Percentiles rank a stretch among this genome's conserved stretches.
These are phyloP conservation scores for Tulasnella sp. DNA, from an alignment of 768 basidiomycete genomes.

Conservation along the genomic window DNA sequence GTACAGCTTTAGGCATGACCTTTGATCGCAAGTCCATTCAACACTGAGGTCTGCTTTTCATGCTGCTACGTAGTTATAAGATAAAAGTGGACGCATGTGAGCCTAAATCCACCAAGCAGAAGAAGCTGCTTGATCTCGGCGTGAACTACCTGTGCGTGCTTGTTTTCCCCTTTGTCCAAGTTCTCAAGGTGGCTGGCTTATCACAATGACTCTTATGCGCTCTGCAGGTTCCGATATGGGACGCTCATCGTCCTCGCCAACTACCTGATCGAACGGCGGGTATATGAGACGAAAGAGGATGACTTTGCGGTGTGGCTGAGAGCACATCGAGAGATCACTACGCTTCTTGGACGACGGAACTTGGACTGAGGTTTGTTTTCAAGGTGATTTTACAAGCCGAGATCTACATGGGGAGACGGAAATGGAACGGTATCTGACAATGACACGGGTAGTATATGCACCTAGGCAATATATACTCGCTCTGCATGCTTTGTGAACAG, in stretches of 20 bases:
- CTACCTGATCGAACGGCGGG: conserved; percentile 63
- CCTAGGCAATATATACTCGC: too few relatives aligned
- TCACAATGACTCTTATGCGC: neutral
- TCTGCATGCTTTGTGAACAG: too few relatives aligned
- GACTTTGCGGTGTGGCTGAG: conserved; percentile 76
- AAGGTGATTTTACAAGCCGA: too few relatives aligned
- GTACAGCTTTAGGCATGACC: conserved; percentile 23
- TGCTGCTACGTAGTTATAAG: conserved; percentile 54
- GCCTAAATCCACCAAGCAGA: conserved; percentile 65
- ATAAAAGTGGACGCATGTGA: conserved; percentile 77
- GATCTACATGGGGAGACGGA: too few relatives aligned
- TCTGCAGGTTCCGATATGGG: conserved; percentile 50
- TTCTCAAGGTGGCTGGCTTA: neutral
- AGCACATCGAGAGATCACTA: conserved; percentile 65
- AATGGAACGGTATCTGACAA: too few relatives aligned
- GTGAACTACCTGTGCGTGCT: conserved; percentile 73
- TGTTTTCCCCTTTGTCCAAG: conserved; percentile 22
- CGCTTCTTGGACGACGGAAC: neutral
- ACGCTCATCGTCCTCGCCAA: conserved; percentile 90
- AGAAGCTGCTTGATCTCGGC: conserved; percentile 59
- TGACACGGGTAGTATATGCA: too few relatives aligned
- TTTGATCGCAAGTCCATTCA: neutral
- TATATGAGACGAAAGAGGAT: conserved; percentile 20
- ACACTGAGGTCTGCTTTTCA: neutral
- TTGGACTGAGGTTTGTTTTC: conserved; percentile 9